A percentile compares a stretch with the other conserved stretches of the same genome.
phyloP scores from a whole-genome alignment of 345 rosid species.

The Acer negundo region DNA sequence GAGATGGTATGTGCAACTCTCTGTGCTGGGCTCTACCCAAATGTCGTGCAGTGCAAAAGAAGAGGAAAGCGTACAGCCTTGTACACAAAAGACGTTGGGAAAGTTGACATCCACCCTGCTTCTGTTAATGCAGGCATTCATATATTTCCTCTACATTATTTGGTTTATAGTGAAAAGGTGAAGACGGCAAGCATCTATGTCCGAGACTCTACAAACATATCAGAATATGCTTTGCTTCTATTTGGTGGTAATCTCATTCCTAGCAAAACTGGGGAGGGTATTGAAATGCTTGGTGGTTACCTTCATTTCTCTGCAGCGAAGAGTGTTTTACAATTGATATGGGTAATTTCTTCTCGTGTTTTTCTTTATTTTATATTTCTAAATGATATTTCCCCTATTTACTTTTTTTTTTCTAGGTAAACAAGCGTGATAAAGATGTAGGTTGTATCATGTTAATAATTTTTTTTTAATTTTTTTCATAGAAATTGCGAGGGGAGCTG shows the following conservation, averaged over 20 bases:
- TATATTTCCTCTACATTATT: constrained; percentile 82
- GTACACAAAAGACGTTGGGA: constrained; percentile 93
- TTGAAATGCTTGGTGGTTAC: constrained; percentile 97
- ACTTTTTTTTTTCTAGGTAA: too few species aligned
- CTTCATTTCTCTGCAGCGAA: constrained; percentile 93
- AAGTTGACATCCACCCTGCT: constrained; percentile 92
- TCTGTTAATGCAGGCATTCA: constrained; percentile 84
- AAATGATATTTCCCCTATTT: background rate
- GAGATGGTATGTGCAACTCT: constrained; percentile 91
- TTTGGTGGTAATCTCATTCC: constrained; percentile 87
- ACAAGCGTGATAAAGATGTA: background rate
- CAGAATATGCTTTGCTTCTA: constrained; percentile 91
- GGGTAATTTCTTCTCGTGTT: constrained; percentile 38
- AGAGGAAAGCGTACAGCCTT: constrained; percentile 90
- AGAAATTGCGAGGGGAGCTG: constrained; percentile 82
- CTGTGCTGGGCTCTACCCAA: constrained; percentile 97
- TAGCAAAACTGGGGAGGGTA: constrained; percentile 73
- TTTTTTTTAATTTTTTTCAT: constrained; percentile 3
- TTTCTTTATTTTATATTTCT: background rate
- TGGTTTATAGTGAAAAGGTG: constrained; percentile 92
- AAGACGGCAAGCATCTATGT: constrained; percentile 77
- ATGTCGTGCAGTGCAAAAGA: constrained; percentile 95
- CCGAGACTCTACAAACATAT: constrained; percentile 90
- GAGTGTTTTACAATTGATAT: constrained; percentile 73
- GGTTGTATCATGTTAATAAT: constrained; percentile 2